Conservation (phyloP, 1,284 basidiomycete genomes). For the Pisolithus thermaeus region DNA sequence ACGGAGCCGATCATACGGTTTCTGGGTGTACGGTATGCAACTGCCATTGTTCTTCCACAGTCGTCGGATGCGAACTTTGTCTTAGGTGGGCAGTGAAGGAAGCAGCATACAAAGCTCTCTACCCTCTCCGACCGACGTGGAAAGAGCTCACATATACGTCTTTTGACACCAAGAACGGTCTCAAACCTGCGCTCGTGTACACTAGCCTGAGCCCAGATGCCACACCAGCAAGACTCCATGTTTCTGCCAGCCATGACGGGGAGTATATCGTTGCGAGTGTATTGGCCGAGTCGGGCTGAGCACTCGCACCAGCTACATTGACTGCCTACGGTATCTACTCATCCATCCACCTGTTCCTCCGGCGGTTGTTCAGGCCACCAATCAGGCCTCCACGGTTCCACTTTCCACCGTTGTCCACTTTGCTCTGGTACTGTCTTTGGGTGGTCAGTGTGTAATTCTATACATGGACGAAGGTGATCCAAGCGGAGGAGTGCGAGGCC, state of each 20-base stretch:
- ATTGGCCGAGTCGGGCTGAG: conserved; percentile 42
- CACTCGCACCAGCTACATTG: conserved; percentile 1
- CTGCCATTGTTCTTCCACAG: neutral
- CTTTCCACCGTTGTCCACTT: conserved; percentile 37
- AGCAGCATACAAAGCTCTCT: conserved; percentile 86
- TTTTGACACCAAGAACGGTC: conserved; percentile 24
- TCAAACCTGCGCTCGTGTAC: conserved; percentile 48
- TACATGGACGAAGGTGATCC: conserved; percentile 46
- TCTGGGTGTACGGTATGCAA: conserved; percentile 60
- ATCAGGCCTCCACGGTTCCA: conserved; percentile 58
- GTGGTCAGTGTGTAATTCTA: conserved; percentile 13
- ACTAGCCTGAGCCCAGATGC: conserved; percentile 25
- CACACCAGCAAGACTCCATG: conserved; percentile 41
- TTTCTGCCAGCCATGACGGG: conserved; percentile 81
- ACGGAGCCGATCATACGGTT: conserved; percentile 32
- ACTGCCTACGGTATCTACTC: conserved; percentile 18
- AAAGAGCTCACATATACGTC: conserved; percentile 61
- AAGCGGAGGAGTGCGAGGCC: conserved; percentile 68
- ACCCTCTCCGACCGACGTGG: conserved; percentile 68
- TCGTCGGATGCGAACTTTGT: conserved; percentile 1
- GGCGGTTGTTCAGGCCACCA: conserved; percentile 54
- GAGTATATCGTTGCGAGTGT: conserved; percentile 78
- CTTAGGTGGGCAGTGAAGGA: conserved; percentile 82
- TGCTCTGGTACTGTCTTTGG: conserved; percentile 22
- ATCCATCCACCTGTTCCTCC: conserved; percentile 11